These are phyloP conservation scores for Coemansia sp. DNA, from an alignment of 192 early-diverging fungal species.

Conservation along the genomic window DNA sequence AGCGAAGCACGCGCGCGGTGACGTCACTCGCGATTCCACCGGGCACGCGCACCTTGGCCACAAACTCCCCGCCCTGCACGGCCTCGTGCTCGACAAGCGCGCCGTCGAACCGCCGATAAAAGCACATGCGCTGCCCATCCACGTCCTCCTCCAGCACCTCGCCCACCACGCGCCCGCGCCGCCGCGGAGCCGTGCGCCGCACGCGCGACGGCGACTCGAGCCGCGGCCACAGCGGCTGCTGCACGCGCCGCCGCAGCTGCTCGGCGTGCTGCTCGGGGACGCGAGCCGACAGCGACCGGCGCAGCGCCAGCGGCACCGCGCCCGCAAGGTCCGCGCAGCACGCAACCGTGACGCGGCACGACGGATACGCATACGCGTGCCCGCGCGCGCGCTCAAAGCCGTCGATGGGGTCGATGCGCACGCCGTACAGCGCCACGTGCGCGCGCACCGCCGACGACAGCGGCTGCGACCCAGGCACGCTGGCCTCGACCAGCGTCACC, in stretches of 20 bases:
- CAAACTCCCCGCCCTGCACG: neutral
- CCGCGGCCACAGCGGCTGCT: conserved; percentile 12
- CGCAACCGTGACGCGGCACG: conserved; percentile 39
- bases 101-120: conserved; percentile 19
- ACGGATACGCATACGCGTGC: conserved; percentile 10
- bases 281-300: conserved; percentile 27
- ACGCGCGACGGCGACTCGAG: conserved; percentile 15
- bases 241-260: conserved; percentile 6
- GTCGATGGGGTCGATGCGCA: conserved; percentile 48
- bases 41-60: neutral
- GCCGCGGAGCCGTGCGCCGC: neutral
- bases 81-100: conserved; percentile 10
- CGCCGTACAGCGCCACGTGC: conserved; percentile 22
- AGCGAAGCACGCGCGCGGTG: conserved; percentile 8
- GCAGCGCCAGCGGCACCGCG: conserved; percentile 38
- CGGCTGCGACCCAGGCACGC: conserved; percentile 49
- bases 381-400: conserved; percentile 35
- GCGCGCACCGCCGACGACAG: conserved; percentile 24
- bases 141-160: conserved; percentile 16
- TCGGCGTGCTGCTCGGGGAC: conserved; percentile 20
- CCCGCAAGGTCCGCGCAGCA: conserved; percentile 39
- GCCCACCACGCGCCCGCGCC: conserved; percentile 4
- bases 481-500: conserved; percentile 42
- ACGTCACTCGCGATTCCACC: neutral
- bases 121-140: conserved; percentile 17